These are phyloP conservation scores for Pichia sp. DNA, from an alignment of 1,139 yeast species.

Conservation along the genomic window DNA sequence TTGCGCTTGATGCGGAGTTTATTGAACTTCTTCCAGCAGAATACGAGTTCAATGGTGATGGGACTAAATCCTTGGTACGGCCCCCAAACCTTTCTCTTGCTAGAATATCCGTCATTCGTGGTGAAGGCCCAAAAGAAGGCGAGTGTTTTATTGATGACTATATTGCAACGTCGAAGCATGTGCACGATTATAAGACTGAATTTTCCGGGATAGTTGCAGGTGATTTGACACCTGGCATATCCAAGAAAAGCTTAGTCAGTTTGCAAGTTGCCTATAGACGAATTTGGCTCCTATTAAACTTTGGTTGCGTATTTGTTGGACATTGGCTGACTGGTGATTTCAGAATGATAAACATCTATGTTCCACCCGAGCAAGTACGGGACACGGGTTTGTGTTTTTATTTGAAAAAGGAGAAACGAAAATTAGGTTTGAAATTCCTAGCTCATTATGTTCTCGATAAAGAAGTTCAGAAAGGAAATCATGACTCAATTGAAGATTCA, in stretches of 20 bases:
- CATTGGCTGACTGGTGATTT: slow-evolving; percentile 92
- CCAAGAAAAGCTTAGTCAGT: slow-evolving; percentile 71
- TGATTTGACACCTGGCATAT: slow-evolving; percentile 69
- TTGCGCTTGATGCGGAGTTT: slow-evolving; percentile 97
- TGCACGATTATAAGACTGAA: slow-evolving; percentile 82
- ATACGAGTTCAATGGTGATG: slow-evolving; percentile 70
- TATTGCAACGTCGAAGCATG: slow-evolving; percentile 66
- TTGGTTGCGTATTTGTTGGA: slow-evolving; percentile 92
- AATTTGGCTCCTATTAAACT: slow-evolving; percentile 79
- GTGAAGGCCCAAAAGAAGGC: slow-evolving; percentile 64
- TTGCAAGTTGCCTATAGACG: slow-evolving; percentile 82
- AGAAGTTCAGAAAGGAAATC: slow-evolving; percentile 87
- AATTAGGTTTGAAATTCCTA: slow-evolving; percentile 80
- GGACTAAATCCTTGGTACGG: slow-evolving; percentile 57
- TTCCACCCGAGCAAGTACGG: slow-evolving; percentile 77
- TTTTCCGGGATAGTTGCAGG: slow-evolving; percentile 93
- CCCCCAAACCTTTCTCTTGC: slow-evolving; percentile 82
- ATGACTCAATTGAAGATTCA: slow-evolving; percentile 97
- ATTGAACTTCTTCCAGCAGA: slow-evolving; percentile 79
- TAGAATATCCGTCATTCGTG: slow-evolving; percentile 81
- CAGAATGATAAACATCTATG: slow-evolving; percentile 85
- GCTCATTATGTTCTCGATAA: slow-evolving; percentile 74
- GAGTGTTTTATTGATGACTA: slow-evolving; percentile 91
- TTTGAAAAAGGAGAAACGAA: slow-evolving; percentile 65
- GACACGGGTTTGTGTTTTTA: slow-evolving; percentile 84